Conservation (phyloP, 208 protist species). For the Wallacemonas collosoma region DNA sequence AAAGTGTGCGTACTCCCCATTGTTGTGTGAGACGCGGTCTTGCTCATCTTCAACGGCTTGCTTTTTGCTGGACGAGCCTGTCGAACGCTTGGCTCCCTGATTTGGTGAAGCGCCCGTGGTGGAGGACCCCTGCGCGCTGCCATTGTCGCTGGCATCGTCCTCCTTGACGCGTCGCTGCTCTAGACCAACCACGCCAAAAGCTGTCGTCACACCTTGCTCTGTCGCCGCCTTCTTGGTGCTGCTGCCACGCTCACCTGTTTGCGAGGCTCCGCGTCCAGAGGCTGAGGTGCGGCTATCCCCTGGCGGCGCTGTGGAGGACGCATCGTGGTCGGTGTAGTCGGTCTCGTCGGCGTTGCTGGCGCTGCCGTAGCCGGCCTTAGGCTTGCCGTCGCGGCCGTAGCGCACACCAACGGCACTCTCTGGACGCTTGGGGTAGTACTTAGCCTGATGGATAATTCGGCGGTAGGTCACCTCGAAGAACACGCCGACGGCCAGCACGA, state of each 20-base stretch:
- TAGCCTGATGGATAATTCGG: conserved; percentile 65
- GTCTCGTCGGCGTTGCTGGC: conserved; percentile 8
- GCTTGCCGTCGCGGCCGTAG: conserved; percentile 56
- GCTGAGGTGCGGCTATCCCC: background rate
- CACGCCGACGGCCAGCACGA: conserved; percentile 49
- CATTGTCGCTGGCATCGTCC: conserved; percentile 16
- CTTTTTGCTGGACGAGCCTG: conserved; percentile 16
- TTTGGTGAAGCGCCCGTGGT: conserved; percentile 6
- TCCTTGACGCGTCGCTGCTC: conserved; percentile 58
- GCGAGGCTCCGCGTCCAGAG: background rate
- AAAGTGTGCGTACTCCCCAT: conserved; percentile 40
- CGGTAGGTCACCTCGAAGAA: conserved; percentile 77
- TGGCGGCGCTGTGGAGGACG: background rate
- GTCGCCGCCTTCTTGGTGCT: conserved; percentile 2
- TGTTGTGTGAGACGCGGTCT: conserved; percentile 33
- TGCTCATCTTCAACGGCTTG: conserved; percentile 52
- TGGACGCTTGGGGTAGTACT: conserved; percentile 61
- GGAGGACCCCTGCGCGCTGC: conserved; percentile 14
- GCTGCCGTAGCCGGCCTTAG: conserved; percentile 21
- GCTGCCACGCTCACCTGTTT: background rate
- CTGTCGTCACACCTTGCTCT: conserved; percentile 38
- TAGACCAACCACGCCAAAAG: conserved; percentile 60
- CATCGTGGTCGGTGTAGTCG: conserved; percentile 10
- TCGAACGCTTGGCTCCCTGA: conserved; percentile 1
- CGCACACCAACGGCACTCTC: conserved; percentile 56